Evolutionary conservation across 345 rosid species (phyloP).

Genomic region (Dovyalis caffra): DNA sequence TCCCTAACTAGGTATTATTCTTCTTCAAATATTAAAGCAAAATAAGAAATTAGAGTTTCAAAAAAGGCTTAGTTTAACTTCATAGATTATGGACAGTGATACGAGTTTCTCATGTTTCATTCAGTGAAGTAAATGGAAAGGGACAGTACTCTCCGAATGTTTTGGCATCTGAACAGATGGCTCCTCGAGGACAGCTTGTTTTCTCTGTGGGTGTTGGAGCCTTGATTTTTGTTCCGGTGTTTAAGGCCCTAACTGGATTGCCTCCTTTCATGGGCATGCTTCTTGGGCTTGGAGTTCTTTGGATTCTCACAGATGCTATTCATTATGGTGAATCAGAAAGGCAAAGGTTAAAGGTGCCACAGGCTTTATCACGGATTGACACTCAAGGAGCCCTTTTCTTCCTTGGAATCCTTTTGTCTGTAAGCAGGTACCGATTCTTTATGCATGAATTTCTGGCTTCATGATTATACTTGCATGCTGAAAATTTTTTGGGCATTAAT

Average conservation of each 20-base stretch:
- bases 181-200: conserved; percentile 89
- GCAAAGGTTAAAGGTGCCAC: conserved; percentile 88
- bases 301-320: conserved; percentile 95
- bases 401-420: conserved; percentile 90
- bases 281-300: conserved; percentile 93
- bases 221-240: conserved; percentile 82
- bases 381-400: conserved; percentile 92
- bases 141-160: conserved; percentile 58
- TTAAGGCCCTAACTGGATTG: conserved; percentile 87
- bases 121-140: conserved; percentile 86
- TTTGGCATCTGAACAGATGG: conserved; percentile 85
- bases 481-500: background rate
- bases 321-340: conserved; percentile 93
- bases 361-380: conserved; percentile 89
- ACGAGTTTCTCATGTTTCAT: conserved; percentile 18
- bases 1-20: conserved; percentile 71
- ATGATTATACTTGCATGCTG: background rate
- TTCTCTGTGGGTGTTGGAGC: conserved; percentile 87
- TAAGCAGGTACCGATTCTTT: conserved; percentile 93
- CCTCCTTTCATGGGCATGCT: conserved; percentile 97
- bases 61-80: conserved; percentile 8
- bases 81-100: conserved; percentile 26
- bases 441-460: background rate
- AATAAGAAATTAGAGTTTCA: conserved; percentile 2
- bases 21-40: conserved; percentile 25